A percentile compares a stretch with the other conserved stretches of the same genome.
These are phyloP conservation scores for Aegilops bicornis DNA, from an alignment of 176 grass and related monocot species.

Conservation along the genomic window DNA sequence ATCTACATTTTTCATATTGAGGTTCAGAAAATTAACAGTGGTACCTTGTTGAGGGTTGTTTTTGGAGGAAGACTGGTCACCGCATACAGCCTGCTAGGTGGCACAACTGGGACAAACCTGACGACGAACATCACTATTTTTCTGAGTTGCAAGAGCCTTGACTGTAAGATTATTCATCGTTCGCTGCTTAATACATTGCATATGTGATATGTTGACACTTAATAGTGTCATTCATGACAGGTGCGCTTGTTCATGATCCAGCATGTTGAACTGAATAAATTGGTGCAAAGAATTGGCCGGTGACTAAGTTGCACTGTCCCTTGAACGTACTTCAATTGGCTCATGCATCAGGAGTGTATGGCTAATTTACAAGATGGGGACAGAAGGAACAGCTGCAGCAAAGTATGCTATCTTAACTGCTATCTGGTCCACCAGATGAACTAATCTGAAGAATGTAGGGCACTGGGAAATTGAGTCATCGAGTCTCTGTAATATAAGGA, in stretches of 20 bases:
- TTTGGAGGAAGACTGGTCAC: slow-evolving; percentile 26
- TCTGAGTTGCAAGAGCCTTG: background rate
- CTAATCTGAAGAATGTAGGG: background rate
- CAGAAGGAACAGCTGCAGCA: slow-evolving; percentile 31
- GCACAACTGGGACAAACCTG: slow-evolving; percentile 51
- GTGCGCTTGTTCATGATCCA: slow-evolving; percentile 40
- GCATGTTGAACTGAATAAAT: slow-evolving; percentile 18
- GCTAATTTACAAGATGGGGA: slow-evolving; percentile 22
- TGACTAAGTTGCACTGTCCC: slow-evolving; percentile 47
- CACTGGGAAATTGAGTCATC: background rate
- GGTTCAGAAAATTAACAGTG: background rate
- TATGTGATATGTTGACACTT: background rate
- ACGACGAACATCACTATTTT: slow-evolving; percentile 32
- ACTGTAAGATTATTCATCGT: background rate
- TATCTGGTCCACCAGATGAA: background rate
- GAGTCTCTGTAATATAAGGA: background rate
- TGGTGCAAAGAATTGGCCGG: slow-evolving; percentile 56
- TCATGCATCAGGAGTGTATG: background rate
- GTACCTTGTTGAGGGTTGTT: slow-evolving; percentile 41
- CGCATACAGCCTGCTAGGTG: slow-evolving; percentile 46
- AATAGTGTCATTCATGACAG: slow-evolving; percentile 15
- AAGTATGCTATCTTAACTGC: background rate
- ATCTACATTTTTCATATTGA: background rate
- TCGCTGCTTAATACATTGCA: background rate
- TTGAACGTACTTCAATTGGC: slow-evolving; percentile 42